Evolutionary conservation across 139 green algal species (phyloP).

Genomic region (Axilococcus clingmanii): DNA sequence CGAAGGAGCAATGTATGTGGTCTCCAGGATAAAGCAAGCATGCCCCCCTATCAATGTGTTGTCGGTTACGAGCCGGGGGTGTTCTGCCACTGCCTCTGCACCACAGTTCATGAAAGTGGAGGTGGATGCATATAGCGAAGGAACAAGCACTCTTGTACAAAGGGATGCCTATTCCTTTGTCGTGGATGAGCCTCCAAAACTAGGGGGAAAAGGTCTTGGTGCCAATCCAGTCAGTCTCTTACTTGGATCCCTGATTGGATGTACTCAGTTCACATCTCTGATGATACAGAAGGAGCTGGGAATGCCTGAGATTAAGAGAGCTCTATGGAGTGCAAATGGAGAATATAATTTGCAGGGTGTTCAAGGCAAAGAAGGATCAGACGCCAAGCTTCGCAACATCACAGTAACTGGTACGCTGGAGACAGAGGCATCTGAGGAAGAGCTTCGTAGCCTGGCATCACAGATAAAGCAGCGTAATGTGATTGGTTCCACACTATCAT

Average conservation of each 20-base stretch:
- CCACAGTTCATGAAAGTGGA: constrained; percentile 2
- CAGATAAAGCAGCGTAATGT: constrained; percentile 15
- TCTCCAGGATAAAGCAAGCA: too few relatives aligned
- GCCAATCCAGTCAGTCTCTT: constrained; percentile 15
- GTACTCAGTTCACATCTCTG: constrained; percentile 12
- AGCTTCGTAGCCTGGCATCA: constrained; percentile 2
- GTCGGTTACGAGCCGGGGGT: too few relatives aligned
- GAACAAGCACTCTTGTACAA: constrained; percentile 9
- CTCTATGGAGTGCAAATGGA: constrained; percentile 5
- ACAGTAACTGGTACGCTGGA: constrained; percentile 9
- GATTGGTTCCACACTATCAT: constrained; percentile 11
- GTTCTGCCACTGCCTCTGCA: not conserved
- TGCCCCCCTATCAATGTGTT: too few relatives aligned
- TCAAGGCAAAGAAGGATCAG: constrained; percentile 1
- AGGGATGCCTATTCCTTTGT: constrained; percentile 11
- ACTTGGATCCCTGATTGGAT: constrained; percentile 14
- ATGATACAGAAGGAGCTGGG: constrained; percentile 15
- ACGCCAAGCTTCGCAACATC: constrained; percentile 2
- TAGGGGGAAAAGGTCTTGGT: constrained; percentile 18
- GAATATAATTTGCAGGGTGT: constrained; percentile 19
- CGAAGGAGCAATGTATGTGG: too few relatives aligned
- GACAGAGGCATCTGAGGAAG: constrained; percentile 3
- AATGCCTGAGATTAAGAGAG: not conserved
- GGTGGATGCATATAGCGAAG: constrained; percentile 6
- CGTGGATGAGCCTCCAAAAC: constrained; percentile 15